Evolutionary conservation across 306 rosid species (phyloP).

Genomic region (Geum urbanum): DNA sequence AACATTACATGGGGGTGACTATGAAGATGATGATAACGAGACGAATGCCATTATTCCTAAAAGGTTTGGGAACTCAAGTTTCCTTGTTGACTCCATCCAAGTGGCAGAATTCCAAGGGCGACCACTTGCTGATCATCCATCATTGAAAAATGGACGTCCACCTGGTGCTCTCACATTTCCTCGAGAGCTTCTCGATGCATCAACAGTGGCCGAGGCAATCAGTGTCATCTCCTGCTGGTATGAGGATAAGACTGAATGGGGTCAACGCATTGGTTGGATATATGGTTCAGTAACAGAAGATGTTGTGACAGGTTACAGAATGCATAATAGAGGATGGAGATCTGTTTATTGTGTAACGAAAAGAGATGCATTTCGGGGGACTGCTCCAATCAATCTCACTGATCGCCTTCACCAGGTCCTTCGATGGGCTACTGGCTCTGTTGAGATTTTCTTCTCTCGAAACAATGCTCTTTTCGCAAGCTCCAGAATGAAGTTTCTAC

Average conservation of each 20-base stretch:
- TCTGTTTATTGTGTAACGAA: constrained; percentile 72
- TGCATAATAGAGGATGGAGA: constrained; percentile 80
- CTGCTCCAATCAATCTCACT: constrained; percentile 75
- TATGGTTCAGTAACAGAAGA: constrained; percentile 82
- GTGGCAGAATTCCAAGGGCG: constrained; percentile 76
- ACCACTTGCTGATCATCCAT: constrained; percentile 62
- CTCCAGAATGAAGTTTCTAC: constrained; percentile 52
- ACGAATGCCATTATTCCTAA: constrained; percentile 57
- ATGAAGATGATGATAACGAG: constrained; percentile 37
- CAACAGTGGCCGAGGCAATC: constrained; percentile 62
- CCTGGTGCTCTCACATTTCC: constrained; percentile 58
- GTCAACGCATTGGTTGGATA: constrained; percentile 66
- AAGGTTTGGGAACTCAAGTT: constrained; percentile 67
- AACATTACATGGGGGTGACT: constrained; percentile 5
- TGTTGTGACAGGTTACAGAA: constrained; percentile 74
- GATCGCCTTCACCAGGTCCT: constrained; percentile 78
- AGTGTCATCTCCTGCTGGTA: constrained; percentile 74
- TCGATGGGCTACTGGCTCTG: constrained; percentile 83
- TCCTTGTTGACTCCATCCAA: constrained; percentile 52
- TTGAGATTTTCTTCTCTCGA: constrained; percentile 75
- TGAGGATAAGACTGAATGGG: constrained; percentile 83
- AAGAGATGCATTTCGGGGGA: constrained; percentile 74
- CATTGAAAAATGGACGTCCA: constrained; percentile 57
- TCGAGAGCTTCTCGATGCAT: constrained; percentile 54
- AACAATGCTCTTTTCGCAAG: constrained; percentile 66